Percentiles rank a stretch among this genome's conserved stretches.
Evolutionary conservation across 306 rosid species (phyloP).

Genomic region (Fragaria iinumae): DNA sequence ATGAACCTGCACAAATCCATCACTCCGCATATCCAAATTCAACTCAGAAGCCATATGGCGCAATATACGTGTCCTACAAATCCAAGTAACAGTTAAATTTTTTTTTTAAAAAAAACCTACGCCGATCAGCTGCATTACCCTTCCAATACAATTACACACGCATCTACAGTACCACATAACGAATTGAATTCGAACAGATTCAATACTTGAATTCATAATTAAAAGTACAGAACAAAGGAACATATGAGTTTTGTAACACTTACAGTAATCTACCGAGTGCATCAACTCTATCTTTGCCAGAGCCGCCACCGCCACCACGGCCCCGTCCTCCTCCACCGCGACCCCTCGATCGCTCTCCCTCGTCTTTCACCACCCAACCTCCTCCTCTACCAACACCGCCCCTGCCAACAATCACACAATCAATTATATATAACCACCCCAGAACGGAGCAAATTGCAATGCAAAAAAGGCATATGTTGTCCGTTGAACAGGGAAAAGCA

Average conservation of each 20-base stretch:
- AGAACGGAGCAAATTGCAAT: background rate
- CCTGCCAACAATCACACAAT: too few relatives aligned
- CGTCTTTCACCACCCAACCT: too few relatives aligned
- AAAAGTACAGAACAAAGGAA: background rate
- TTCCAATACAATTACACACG: background rate
- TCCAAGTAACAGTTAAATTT: background rate
- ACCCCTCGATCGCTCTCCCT: slow-evolving; percentile 37
- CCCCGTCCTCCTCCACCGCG: slow-evolving; percentile 47
- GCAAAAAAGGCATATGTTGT: background rate
- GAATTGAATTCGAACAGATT: background rate
- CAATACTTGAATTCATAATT: background rate
- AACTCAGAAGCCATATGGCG: slow-evolving; percentile 89
- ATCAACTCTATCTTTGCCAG: slow-evolving; percentile 79
- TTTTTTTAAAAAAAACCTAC: too few relatives aligned
- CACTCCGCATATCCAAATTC: slow-evolving; percentile 65
- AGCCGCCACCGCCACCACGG: slow-evolving; percentile 40
- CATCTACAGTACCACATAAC: background rate
- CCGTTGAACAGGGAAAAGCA: background rate
- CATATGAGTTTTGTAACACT: slow-evolving; percentile 31
- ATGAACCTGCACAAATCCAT: slow-evolving; percentile 77
- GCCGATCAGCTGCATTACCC: background rate
- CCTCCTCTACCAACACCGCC: too few relatives aligned
- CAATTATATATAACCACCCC: too few relatives aligned
- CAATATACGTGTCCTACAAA: slow-evolving; percentile 71
- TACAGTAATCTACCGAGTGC: slow-evolving; percentile 94